These are phyloP conservation scores for Trapa incisa DNA, from an alignment of 345 rosid species.

Conservation along the genomic window DNA sequence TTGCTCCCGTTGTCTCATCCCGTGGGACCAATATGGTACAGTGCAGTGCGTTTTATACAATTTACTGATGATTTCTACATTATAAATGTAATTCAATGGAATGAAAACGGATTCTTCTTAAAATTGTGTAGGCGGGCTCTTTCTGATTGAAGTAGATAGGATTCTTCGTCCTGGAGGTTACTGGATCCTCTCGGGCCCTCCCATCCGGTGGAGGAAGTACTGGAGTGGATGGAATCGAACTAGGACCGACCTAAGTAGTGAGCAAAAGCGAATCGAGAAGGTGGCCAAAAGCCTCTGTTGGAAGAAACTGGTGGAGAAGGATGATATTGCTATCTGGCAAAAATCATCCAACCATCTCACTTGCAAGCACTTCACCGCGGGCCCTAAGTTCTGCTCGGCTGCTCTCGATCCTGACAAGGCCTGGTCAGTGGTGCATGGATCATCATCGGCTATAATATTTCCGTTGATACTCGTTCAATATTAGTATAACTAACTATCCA, in stretches of 20 bases:
- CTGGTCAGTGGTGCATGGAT: conserved; percentile 17
- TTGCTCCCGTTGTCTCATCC: conserved; percentile 40
- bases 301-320: conserved; percentile 34
- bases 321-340: conserved; percentile 40
- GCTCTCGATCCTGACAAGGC: conserved; percentile 26
- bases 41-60: too few species aligned
- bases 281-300: conserved; percentile 36
- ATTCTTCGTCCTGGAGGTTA: conserved; percentile 43
- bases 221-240: conserved; percentile 34
- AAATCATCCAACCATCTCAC: conserved; percentile 26
- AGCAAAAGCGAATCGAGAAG: conserved; percentile 31
- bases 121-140: conserved; percentile 22
- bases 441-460: neutral
- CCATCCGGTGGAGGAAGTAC: conserved; percentile 34
- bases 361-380: conserved; percentile 11
- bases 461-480: too few species aligned
- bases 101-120: too few species aligned
- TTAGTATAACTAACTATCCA: neutral
- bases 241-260: conserved; percentile 21
- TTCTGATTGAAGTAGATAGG: conserved; percentile 35
- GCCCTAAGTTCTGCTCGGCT: conserved; percentile 16
- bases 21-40: conserved; percentile 27
- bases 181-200: conserved; percentile 55
- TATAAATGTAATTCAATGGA: neutral
- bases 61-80: too few species aligned